Conservation (phyloP, 2,329 filamentous ascomycete species). For the Emergomyces pasteurianus region DNA sequence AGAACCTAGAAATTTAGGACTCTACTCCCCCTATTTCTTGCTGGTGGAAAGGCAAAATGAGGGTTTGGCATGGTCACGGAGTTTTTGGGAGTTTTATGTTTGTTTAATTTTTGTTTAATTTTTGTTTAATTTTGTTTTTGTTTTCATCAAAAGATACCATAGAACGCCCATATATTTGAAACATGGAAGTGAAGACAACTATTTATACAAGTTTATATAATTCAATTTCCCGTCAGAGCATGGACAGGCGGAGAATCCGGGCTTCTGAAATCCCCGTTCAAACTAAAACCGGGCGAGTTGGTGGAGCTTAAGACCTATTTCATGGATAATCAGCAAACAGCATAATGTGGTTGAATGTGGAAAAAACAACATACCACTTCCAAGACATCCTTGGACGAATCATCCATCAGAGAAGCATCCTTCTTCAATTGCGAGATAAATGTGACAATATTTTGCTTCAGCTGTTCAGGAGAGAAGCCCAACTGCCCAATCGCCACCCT, state of each 20-base stretch:
- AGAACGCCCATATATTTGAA: conserved; percentile 31
- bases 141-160: conserved; percentile 25
- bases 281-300: conserved; percentile 70
- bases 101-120: too few species aligned
- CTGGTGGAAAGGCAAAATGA: conserved; percentile 4
- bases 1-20: conserved; percentile 27
- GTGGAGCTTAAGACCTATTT: conserved; percentile 71
- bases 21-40: neutral
- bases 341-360: conserved; percentile 23
- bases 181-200: conserved; percentile 22
- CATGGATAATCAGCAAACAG: conserved; percentile 45
- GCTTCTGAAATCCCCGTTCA: conserved; percentile 67
- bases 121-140: too few species aligned
- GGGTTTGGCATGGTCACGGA: neutral
- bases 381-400: conserved; percentile 61
- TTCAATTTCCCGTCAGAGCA: conserved; percentile 32
- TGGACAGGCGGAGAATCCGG: conserved; percentile 46
- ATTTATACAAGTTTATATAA: conserved; percentile 37
- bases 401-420: conserved; percentile 56
- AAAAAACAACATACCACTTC: conserved; percentile 54
- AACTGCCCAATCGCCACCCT: conserved; percentile 85
- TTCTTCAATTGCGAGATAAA: conserved; percentile 67
- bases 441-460: conserved; percentile 71
- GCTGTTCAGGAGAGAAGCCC: conserved; percentile 73
- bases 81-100: conserved; percentile 1